phyloP scores from a whole-genome alignment of 768 basidiomycete genomes.

The Lentinus tigrinus region DNA sequence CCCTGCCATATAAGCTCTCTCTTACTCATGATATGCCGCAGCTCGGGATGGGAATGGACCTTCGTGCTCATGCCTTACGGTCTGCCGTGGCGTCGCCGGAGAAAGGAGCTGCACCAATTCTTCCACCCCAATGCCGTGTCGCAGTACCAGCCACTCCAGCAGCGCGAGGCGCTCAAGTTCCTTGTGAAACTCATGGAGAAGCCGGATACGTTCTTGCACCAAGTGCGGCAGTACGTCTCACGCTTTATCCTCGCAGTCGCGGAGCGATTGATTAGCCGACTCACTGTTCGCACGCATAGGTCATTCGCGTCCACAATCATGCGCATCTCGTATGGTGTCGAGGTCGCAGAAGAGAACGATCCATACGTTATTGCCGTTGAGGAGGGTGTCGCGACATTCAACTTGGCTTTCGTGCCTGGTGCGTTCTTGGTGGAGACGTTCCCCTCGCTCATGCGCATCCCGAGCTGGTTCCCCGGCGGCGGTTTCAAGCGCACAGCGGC shows the following conservation, averaged over 20 bases:
- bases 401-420: slow-evolving; percentile 21
- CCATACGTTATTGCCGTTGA: slow-evolving; percentile 8
- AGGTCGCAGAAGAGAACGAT: slow-evolving; percentile 10
- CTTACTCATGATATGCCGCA: not conserved
- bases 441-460: slow-evolving; percentile 16
- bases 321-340: slow-evolving; percentile 13
- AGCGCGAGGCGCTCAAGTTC: slow-evolving; percentile 7
- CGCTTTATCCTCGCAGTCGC: not conserved
- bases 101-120: slow-evolving; percentile 16
- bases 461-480: slow-evolving; percentile 18
- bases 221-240: slow-evolving; percentile 4
- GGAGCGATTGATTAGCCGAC: not conserved
- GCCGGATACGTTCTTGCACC: slow-evolving; percentile 9
- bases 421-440: slow-evolving; percentile 30
- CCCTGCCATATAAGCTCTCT: not conserved
- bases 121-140: slow-evolving; percentile 9
- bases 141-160: slow-evolving; percentile 12
- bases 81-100: slow-evolving; percentile 3
- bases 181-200: not conserved
- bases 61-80: slow-evolving; percentile 16
- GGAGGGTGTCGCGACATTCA: slow-evolving; percentile 14
- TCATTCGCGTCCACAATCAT: slow-evolving; percentile 6
- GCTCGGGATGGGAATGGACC: slow-evolving; percentile 16
- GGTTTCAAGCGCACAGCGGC: slow-evolving; percentile 14
- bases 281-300: not conserved